phyloP scores from a whole-genome alignment of 106 monocot genomes.

The Platanthera zijinensis region DNA sequence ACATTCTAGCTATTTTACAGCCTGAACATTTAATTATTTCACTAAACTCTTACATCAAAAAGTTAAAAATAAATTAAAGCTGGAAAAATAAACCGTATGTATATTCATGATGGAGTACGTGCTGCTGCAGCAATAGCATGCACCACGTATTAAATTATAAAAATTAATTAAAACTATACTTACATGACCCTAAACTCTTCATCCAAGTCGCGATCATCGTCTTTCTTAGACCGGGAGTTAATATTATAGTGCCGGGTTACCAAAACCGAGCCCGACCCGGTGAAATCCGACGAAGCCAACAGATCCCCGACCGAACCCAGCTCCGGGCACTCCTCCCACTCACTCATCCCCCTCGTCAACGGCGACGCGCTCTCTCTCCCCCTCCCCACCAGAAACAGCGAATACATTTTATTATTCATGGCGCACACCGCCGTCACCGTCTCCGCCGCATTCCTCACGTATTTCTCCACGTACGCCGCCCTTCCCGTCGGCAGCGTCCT shows the following conservation, averaged over 20 bases:
- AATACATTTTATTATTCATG: background rate
- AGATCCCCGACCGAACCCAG: constrained; percentile 59
- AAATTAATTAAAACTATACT: too few relatives aligned
- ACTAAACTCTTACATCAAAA: too few relatives aligned
- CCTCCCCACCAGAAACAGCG: constrained; percentile 1
- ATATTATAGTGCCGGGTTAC: constrained; percentile 7
- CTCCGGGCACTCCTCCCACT: constrained; percentile 53
- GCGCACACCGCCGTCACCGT: constrained; percentile 2
- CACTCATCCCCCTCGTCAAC: constrained; percentile 29
- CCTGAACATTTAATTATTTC: too few relatives aligned
- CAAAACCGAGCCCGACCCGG: constrained; percentile 29
- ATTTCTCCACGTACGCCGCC: constrained; percentile 2
- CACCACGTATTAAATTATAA: too few relatives aligned
- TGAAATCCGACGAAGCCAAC: constrained; percentile 43
- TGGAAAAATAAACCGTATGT: too few relatives aligned
- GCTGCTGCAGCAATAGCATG: too few relatives aligned
- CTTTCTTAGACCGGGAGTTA: background rate
- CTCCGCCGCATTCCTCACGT: background rate
- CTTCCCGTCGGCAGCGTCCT: background rate
- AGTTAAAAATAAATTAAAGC: too few relatives aligned
- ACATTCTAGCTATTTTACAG: too few relatives aligned
- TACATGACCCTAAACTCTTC: background rate
- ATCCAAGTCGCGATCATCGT: background rate
- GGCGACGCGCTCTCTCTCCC: background rate
- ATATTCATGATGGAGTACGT: too few relatives aligned